Evolutionary conservation across 2,329 filamentous ascomycete species (phyloP), one percentile per base, ranked within the genome.

Genomic region (Scedosporium boydii): DNA sequence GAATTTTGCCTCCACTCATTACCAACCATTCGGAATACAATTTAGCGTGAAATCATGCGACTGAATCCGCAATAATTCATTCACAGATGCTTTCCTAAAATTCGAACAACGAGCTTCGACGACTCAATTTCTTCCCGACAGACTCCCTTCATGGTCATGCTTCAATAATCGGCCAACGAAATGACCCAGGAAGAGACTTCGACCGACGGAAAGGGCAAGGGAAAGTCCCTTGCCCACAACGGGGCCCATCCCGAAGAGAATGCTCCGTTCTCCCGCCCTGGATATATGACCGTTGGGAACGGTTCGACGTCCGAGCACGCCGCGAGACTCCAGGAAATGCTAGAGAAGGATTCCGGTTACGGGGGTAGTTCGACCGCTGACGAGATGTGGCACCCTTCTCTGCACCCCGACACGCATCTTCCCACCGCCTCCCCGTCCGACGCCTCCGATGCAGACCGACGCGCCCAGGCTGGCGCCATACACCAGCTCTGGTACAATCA

Each of bases 401-500:
- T 26, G 69, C 73, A 64, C 23, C 44, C 63, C 38, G 63, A 66
- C 38, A 62, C 62, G 10, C 66, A 65, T 29, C 61, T 67, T n/a
- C 65, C 66, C 48, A 64, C 63, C 38, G 16, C 62, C 18, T 58
- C 63, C 29, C 12, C 59, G n/a, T 58, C 48, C 53, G 63, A 65
- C 55, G 62, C 61, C 34, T 63, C 65, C 48, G 79, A 78, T 72
- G 77, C 79, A 67, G 75, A 78, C 51, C 48, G 57, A 9, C 62
- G 51, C 51, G 62, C 62, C n/a, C 85, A 93, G 67, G 88, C 91
- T 44, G 90, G 88, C 70, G 91, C 96, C 74, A 86, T 97, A 58
- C 89, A 96, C 71, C 95, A 98, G 77, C 83, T 98, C 67, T 91
- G 90, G 81, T 97, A 96, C 77, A 98, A 98, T 74, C 86, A 91